These are phyloP conservation scores for Pichia exigua DNA, from an alignment of 805 yeast species.

Conservation along the genomic window DNA sequence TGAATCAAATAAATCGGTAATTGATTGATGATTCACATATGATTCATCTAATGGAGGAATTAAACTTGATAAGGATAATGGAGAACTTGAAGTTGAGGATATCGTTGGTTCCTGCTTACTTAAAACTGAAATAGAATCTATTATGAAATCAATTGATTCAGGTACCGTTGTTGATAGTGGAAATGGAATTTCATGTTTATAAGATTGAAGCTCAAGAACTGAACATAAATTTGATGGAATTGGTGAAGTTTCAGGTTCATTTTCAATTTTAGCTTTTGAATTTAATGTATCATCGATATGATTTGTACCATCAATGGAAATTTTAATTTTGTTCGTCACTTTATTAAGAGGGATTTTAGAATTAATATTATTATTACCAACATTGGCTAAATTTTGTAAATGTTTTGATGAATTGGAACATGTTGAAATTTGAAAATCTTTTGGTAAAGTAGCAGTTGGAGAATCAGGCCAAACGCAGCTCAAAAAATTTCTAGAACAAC, in stretches of 20 bases:
- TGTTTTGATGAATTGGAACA: conserved; percentile 7
- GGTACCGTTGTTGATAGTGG: conserved; percentile 5
- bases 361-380: background rate
- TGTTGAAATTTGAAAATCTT: conserved; percentile 20
- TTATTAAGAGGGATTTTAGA: background rate
- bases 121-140: conserved; percentile 3
- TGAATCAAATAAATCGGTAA: conserved; percentile 22
- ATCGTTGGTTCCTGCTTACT: background rate
- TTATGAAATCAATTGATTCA: conserved; percentile 11
- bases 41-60: background rate
- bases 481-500: conserved; percentile 28
- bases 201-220: conserved; percentile 19
- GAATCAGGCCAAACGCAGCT: conserved; percentile 28
- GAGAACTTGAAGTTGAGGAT: background rate
- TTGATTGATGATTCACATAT: conserved; percentile 8
- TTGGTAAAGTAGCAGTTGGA: conserved; percentile 21
- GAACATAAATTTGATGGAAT: conserved; percentile 24
- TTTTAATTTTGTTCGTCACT: background rate
- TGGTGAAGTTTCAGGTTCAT: conserved; percentile 13
- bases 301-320: background rate
- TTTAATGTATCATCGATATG: background rate
- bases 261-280: background rate
- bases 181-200: conserved; percentile 15
- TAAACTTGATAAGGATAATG: background rate
- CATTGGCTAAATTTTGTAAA: background rate